These are phyloP conservation scores for Tubosaeta sp. DNA, from an alignment of 768 basidiomycete species.

Conservation along the genomic window DNA sequence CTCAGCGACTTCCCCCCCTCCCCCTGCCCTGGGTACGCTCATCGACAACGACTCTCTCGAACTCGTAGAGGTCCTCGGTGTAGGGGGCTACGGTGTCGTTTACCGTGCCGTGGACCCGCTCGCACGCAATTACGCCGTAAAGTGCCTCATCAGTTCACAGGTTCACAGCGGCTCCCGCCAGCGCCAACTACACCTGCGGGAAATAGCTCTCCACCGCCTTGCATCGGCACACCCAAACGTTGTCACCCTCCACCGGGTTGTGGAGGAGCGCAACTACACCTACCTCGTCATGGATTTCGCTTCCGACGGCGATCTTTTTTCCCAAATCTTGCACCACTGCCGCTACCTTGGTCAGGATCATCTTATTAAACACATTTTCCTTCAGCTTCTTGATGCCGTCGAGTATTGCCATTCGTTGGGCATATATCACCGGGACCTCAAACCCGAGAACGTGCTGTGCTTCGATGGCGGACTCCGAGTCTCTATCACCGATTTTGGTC, in stretches of 20 bases:
- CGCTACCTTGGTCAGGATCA: constrained; percentile 81
- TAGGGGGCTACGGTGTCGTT: constrained; percentile 94
- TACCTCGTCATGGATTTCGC: constrained; percentile 95
- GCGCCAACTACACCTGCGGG: constrained; percentile 78
- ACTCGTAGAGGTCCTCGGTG: constrained; percentile 82
- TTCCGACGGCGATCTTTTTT: constrained; percentile 86
- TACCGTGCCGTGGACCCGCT: constrained; percentile 75
- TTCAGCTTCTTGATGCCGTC: constrained; percentile 91
- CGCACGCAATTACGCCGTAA: constrained; percentile 75
- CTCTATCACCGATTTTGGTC: constrained; percentile 92
- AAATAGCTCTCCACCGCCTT: constrained; percentile 77
- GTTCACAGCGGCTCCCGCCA: constrained; percentile 46
- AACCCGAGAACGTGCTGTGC: constrained; percentile 94
- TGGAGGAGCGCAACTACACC: constrained; percentile 77
- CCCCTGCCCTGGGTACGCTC: constrained; percentile 61
- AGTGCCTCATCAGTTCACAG: constrained; percentile 70
- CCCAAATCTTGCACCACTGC: constrained; percentile 73
- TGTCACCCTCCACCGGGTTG: constrained; percentile 83
- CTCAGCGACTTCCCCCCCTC: constrained; percentile 40
- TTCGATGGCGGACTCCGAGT: constrained; percentile 72
- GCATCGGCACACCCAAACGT: constrained; percentile 75
- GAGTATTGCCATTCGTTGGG: constrained; percentile 88
- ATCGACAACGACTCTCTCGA: constrained; percentile 83
- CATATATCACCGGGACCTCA: constrained; percentile 95
- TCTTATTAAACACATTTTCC: constrained; percentile 85